These are phyloP conservation scores for Aspergillus carbonarius DNA, from an alignment of 2,329 filamentous ascomycete species.

Conservation along the genomic window DNA sequence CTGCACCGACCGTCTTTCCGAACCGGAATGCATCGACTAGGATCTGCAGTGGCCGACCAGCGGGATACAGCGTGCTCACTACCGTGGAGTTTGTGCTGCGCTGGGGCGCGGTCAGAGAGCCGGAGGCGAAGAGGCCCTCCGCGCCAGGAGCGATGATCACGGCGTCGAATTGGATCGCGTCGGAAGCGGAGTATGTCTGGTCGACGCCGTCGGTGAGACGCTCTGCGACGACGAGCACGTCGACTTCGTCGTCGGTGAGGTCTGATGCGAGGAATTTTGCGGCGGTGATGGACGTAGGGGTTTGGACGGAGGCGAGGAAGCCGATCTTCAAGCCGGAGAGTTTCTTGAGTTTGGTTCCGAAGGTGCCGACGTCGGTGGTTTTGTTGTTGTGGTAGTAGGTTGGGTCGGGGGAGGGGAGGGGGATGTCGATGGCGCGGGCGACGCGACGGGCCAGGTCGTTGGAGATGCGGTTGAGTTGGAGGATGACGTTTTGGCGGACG, in stretches of 20 bases:
- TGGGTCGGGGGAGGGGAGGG: slow-evolving; percentile 58
- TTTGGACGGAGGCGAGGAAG: slow-evolving; percentile 54
- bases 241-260: slow-evolving; percentile 47
- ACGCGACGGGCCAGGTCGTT: slow-evolving; percentile 68
- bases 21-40: slow-evolving; percentile 63
- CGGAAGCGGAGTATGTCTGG: slow-evolving; percentile 64
- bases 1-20: slow-evolving; percentile 66
- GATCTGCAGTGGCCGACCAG: slow-evolving; percentile 63
- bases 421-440: slow-evolving; percentile 59
- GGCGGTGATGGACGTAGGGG: slow-evolving; percentile 47
- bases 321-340: slow-evolving; percentile 65
- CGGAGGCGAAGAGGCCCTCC: slow-evolving; percentile 50
- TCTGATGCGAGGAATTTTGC: slow-evolving; percentile 52
- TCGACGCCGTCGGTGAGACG: slow-evolving; percentile 55
- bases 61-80: slow-evolving; percentile 57
- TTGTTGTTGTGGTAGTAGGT: slow-evolving; percentile 69
- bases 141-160: slow-evolving; percentile 61
- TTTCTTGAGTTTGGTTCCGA: slow-evolving; percentile 57
- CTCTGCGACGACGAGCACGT: slow-evolving; percentile 62
- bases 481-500: slow-evolving; percentile 65
- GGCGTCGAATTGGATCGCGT: slow-evolving; percentile 49
- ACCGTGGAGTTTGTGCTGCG: slow-evolving; percentile 44
- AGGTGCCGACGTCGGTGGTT: slow-evolving; percentile 61
- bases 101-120: slow-evolving; percentile 21
- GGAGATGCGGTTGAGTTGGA: slow-evolving; percentile 67